Base-by-base conservation (phyloP, 768 basidiomycete genomes). In the Rhizopogon vinicolor region DNA sequence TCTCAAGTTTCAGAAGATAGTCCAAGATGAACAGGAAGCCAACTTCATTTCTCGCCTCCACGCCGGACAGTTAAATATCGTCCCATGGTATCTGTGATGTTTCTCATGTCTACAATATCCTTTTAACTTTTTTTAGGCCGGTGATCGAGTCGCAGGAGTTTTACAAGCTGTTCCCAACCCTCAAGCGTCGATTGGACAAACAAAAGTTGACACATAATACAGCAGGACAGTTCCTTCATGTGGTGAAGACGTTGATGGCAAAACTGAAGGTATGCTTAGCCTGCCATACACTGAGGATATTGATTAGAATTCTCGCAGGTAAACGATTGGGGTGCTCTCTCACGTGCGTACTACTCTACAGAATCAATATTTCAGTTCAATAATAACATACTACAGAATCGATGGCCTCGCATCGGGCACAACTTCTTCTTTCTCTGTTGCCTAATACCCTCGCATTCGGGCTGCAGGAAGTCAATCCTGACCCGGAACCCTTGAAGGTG, bases 41-140 rank as follows among this genome's bases (percentile, higher is more conserved):
- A 86, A 86, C 56, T 85, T 86, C 60, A 84, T 86, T 54, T 77
- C 82, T 14, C 78, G 75, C 1, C 73, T 86, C 5, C 85, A 86
- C 55, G 72, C 74, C 0, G 84, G 84, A 1, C 74, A 74, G 51
- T 60, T 86, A 6, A 73, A 72, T 39, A 85, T 86, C 14, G 74
- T 85, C 12, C 85, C 84, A 4, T 86, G 85, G 85, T 69, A 51
- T 39, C 33, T 3, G 39, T 6, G 13, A n/a, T 37, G 7, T 40
- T 28, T 16, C 16, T 22, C 1, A 3, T 42, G 19, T 28, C 3
- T 4, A 31, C 18, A 46, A 4, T 3, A 16, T 55, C 5, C 29
- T 7, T 9, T n/a, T 52, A n/a, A 50, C n/a, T 14, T 19, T 7
- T 2, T 7, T 2, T 18, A 69, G 68, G 68, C 84, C 83, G 0